Percentiles rank a stretch among this genome's conserved stretches.
phyloP scores from a whole-genome alignment of 768 basidiomycete species.

The Antrodiella citrinella region DNA sequence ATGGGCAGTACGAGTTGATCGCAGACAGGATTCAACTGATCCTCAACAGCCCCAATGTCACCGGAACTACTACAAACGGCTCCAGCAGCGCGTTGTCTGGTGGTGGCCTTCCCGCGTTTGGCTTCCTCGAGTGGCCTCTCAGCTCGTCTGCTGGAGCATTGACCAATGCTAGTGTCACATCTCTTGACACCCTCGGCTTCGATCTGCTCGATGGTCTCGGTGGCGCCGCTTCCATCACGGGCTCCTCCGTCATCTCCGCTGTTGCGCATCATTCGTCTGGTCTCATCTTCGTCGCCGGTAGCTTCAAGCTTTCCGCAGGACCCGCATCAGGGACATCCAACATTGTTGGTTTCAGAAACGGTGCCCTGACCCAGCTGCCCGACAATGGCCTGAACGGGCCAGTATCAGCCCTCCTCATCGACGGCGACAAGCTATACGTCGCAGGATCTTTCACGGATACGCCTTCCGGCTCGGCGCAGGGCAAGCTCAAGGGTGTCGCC shows the following conservation, averaged over 20 bases:
- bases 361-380: slow-evolving; percentile 43
- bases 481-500: slow-evolving; percentile 52
- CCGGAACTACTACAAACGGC: slow-evolving; percentile 25
- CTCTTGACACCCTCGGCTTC: slow-evolving; percentile 54
- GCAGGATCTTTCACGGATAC: slow-evolving; percentile 87
- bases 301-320: slow-evolving; percentile 56
- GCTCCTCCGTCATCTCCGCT: slow-evolving; percentile 37
- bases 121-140: slow-evolving; percentile 86
- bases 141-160: slow-evolving; percentile 40
- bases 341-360: slow-evolving; percentile 62
- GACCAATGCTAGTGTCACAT: slow-evolving; percentile 63
- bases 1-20: slow-evolving; percentile 71
- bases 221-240: slow-evolving; percentile 28
- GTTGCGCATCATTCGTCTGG: slow-evolving; percentile 63
- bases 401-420: slow-evolving; percentile 59
- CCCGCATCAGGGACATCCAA: slow-evolving; percentile 54
- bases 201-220: slow-evolving; percentile 58
- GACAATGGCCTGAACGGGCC: slow-evolving; percentile 72
- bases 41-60: slow-evolving; percentile 53
- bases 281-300: slow-evolving; percentile 65
- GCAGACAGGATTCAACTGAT: slow-evolving; percentile 81
- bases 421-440: slow-evolving; percentile 63
- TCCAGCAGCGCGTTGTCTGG: slow-evolving; percentile 28
- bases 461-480: slow-evolving; percentile 38
- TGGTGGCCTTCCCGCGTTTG: slow-evolving; percentile 41